Evolutionary conservation across 768 basidiomycete genomes (phyloP).

Genomic region (Mycena albidolilacea): DNA sequence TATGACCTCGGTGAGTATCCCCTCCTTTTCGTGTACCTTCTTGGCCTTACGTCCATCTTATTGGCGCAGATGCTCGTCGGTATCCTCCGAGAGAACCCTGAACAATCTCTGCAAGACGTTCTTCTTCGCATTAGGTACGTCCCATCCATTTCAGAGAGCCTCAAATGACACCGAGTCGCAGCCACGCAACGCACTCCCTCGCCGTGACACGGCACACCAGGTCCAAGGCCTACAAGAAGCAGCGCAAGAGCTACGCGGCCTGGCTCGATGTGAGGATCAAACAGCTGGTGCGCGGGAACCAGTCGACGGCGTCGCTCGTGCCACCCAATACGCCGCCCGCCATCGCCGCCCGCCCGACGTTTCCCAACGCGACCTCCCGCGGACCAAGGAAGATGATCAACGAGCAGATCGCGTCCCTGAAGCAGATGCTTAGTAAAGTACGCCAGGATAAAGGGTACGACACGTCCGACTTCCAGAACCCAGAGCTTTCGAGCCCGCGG

Average conservation of each 20-base stretch:
- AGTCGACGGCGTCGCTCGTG: not conserved
- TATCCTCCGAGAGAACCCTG: slow-evolving; percentile 4
- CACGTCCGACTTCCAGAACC: no score
- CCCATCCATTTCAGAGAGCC: not conserved
- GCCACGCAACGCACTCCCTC: slow-evolving; percentile 22
- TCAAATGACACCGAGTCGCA: not conserved
- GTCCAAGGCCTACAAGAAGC: slow-evolving; percentile 3
- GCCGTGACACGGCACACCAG: slow-evolving; percentile 14
- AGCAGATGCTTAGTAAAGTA: not conserved
- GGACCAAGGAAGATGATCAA: not conserved
- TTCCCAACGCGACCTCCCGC: not conserved
- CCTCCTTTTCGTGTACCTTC: not conserved
- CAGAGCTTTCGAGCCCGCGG: no score
- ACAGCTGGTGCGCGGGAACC: slow-evolving; percentile 1
- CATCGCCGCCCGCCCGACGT: not conserved
- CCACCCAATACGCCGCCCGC: not conserved
- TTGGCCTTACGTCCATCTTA: not conserved
- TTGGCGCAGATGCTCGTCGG: slow-evolving; percentile 17
- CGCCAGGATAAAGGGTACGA: no score
- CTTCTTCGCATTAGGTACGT: slow-evolving; percentile 20
- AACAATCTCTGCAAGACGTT: slow-evolving; percentile 13
- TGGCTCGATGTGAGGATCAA: not conserved
- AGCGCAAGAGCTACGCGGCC: not conserved
- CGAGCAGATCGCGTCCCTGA: not conserved
- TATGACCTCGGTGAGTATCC: slow-evolving; percentile 39